Percentiles rank a stretch among this genome's conserved stretches.
These are phyloP conservation scores for Trichoderma polysporum DNA, from an alignment of 2,329 filamentous ascomycete species.

Conservation along the genomic window DNA sequence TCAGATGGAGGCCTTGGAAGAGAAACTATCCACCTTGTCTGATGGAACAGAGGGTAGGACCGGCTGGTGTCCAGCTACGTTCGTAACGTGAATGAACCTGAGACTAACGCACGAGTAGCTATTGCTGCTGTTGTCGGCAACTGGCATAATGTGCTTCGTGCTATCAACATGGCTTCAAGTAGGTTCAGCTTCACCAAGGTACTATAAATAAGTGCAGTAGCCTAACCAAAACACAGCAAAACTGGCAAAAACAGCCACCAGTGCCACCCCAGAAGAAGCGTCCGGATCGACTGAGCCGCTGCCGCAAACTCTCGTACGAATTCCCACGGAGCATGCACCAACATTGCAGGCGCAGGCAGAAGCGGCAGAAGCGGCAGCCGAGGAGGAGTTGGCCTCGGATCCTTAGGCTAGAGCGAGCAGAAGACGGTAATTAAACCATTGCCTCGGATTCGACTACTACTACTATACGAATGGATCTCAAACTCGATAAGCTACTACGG, in stretches of 20 bases:
- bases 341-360: conserved; percentile 61
- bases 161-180: conserved; percentile 86
- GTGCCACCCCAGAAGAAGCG: conserved; percentile 35
- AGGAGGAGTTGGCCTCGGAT: conserved; percentile 33
- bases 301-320: conserved; percentile 80
- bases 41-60: conserved; percentile 76
- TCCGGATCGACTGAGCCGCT: conserved; percentile 52
- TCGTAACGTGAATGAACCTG: neutral
- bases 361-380: conserved; percentile 45
- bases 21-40: conserved; percentile 73
- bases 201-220: neutral
- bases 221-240: conserved; percentile 52
- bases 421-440: neutral
- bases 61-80: neutral
- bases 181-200: conserved; percentile 36
- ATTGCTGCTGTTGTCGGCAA: conserved; percentile 83
- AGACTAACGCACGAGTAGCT: conserved; percentile 41
- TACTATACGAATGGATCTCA: neutral
- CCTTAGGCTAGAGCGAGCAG: neutral
- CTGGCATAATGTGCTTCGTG: conserved; percentile 82
- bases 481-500: neutral
- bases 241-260: conserved; percentile 60
- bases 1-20: conserved; percentile 80
- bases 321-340: conserved; percentile 76
- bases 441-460: neutral